phyloP scores from a whole-genome alignment of 1,139 yeast species.

The Spencermartinsiella ligniputridi region DNA sequence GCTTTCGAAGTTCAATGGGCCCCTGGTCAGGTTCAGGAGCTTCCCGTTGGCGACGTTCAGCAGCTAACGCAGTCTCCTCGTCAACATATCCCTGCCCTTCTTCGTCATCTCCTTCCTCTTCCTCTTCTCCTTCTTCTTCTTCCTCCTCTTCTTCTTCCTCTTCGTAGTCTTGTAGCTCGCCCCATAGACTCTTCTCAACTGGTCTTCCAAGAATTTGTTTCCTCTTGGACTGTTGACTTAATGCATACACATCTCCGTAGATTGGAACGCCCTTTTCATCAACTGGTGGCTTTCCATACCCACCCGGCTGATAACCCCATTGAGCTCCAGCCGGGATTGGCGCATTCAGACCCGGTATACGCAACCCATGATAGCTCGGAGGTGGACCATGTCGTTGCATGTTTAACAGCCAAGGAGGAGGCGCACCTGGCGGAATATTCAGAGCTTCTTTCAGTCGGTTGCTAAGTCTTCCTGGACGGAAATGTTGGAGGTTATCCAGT shows the following conservation, averaged over 20 bases:
- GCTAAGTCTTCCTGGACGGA: conserved; percentile 69
- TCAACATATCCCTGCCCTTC: conserved; percentile 27
- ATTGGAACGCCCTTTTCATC: conserved; percentile 34
- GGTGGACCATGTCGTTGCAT: conserved; percentile 80
- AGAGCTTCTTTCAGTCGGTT: conserved; percentile 58
- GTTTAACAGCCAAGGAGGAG: conserved; percentile 79
- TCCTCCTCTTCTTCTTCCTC: conserved; percentile 32
- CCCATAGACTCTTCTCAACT: conserved; percentile 35
- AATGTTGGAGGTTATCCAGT: conserved; percentile 35
- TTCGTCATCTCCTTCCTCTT: conserved; percentile 18
- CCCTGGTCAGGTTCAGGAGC: conserved; percentile 19
- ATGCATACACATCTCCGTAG: conserved; percentile 35
- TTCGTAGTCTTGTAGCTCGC: conserved; percentile 31
- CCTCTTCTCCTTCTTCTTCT: conserved; percentile 27
- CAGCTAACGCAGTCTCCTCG: conserved; percentile 24
- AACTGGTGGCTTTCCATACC: conserved; percentile 40
- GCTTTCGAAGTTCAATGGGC: conserved; percentile 23
- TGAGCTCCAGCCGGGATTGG: conserved; percentile 38
- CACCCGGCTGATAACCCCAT: conserved; percentile 40
- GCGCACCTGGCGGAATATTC: conserved; percentile 57
- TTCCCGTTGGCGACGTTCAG: conserved; percentile 15
- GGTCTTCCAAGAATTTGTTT: conserved; percentile 24
- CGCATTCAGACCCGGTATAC: conserved; percentile 51
- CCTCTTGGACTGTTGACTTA: conserved; percentile 11
- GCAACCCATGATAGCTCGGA: conserved; percentile 68